Percentiles rank a stretch among this genome's conserved stretches.
phyloP scores from a whole-genome alignment of 352 stramenopile species.

The Peronospora belbahrii region DNA sequence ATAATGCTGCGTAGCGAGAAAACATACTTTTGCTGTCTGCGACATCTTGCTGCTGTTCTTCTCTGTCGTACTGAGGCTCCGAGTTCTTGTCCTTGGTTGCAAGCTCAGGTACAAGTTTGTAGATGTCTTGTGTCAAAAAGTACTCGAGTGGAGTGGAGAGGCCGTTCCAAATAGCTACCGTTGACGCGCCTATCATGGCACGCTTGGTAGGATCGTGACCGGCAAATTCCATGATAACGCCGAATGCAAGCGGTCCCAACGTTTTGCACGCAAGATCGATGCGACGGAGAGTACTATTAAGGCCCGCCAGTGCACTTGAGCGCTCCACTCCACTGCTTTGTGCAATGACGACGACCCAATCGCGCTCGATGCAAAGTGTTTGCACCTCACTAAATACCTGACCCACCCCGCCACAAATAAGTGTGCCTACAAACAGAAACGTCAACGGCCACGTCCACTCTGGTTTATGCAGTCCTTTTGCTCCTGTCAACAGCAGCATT shows the following conservation, averaged over 20 bases:
- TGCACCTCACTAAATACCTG: conserved; percentile 77
- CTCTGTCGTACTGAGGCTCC: conserved; percentile 9
- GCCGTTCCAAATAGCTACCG: conserved; percentile 73
- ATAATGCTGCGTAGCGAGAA: conserved; percentile 27
- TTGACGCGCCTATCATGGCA: conserved; percentile 51
- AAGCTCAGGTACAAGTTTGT: conserved; percentile 46
- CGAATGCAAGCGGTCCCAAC: conserved; percentile 59
- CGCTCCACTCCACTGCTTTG: conserved; percentile 23
- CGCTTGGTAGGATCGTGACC: conserved; percentile 49
- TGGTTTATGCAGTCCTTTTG: conserved; percentile 42
- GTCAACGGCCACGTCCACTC: conserved; percentile 45
- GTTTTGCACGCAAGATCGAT: conserved; percentile 80
- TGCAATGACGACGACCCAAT: conserved; percentile 81
- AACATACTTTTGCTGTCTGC: conserved; percentile 6
- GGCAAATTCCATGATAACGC: conserved; percentile 76
- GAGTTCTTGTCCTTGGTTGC: conserved; percentile 22
- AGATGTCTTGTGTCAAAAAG: conserved; percentile 61
- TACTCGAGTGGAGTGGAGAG: conserved; percentile 74
- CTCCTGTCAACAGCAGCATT: conserved; percentile 54
- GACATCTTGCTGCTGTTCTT: background rate
- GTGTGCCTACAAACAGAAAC: conserved; percentile 39
- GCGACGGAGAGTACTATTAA: conserved; percentile 72
- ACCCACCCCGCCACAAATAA: conserved; percentile 61
- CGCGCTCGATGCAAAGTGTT: conserved; percentile 71
- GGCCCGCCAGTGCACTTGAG: conserved; percentile 32